Percentiles rank a stretch among this genome's conserved stretches.
Conservation (phyloP, 192 early-diverging fungal species). For the Entrophospora sp. region DNA sequence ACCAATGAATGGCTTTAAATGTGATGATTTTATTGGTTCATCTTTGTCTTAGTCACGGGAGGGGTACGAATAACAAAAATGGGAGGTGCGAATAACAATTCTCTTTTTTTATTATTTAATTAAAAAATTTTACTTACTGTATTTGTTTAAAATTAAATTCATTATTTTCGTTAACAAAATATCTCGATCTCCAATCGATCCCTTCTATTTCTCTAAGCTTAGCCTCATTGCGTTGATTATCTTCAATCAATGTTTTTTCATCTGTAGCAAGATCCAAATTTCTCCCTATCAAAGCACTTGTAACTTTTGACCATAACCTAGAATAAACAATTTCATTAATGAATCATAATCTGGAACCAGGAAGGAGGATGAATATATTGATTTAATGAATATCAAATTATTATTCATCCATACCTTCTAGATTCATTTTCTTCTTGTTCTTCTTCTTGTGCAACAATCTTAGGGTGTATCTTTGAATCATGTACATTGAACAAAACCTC, state of each 20-base stretch:
- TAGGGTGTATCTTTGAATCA: constrained; percentile 55
- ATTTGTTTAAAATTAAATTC: constrained; percentile 39
- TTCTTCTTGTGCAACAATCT: constrained; percentile 54
- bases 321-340: neutral
- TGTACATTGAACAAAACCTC: constrained; percentile 66
- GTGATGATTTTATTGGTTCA: too few relatives aligned
- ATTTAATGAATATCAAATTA: neutral
- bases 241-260: constrained; percentile 66
- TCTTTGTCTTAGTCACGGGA: too few relatives aligned
- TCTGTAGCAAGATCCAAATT: constrained; percentile 61
- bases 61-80: too few relatives aligned
- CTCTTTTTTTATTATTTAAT: too few relatives aligned
- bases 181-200: constrained; percentile 52
- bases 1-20: too few relatives aligned
- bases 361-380: neutral
- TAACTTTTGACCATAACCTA: constrained; percentile 67
- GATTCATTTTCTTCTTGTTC: constrained; percentile 81
- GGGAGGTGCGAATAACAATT: too few relatives aligned
- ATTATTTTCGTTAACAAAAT: constrained; percentile 39
- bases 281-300: constrained; percentile 51
- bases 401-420: constrained; percentile 41
- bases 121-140: constrained; percentile 22
- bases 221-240: constrained; percentile 54
- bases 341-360: neutral
- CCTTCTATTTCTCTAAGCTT: constrained; percentile 44